These are phyloP conservation scores for Bryoglossum gracile DNA, from an alignment of 495 filamentous ascomycete genomes.

Conservation along the genomic window DNA sequence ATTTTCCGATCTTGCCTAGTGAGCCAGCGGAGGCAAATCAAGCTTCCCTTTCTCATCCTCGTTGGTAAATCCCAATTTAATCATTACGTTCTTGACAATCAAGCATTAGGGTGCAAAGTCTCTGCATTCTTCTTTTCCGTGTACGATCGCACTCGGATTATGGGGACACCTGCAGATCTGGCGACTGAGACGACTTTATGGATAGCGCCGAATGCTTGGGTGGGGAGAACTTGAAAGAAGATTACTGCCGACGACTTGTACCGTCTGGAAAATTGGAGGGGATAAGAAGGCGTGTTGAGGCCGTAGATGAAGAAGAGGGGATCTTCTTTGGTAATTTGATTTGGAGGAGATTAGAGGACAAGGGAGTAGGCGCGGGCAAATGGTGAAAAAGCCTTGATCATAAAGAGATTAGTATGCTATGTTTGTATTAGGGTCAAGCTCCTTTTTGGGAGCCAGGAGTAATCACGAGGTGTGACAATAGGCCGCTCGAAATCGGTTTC, in stretches of 20 bases:
- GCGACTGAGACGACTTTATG: conserved; percentile 5
- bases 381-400: conserved; percentile 13
- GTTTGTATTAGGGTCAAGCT: background rate
- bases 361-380: conserved; percentile 9
- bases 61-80: background rate
- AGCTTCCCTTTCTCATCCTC: conserved; percentile 7
- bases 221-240: conserved; percentile 9
- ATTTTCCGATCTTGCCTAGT: no score
- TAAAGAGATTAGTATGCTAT: conserved; percentile 13
- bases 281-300: conserved; percentile 11
- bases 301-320: conserved; percentile 11
- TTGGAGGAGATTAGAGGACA: background rate
- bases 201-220: conserved; percentile 8
- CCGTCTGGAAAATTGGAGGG: conserved; percentile 8
- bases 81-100: conserved; percentile 14
- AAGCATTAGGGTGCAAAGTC: conserved; percentile 5
- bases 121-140: conserved; percentile 2
- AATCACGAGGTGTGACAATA: no score
- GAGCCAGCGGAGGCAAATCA: background rate
- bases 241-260: background rate
- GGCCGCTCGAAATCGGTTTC: no score
- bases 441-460: no score
- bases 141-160: conserved; percentile 5
- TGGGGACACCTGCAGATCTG: conserved; percentile 1
- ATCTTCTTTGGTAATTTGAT: background rate